These are phyloP conservation scores for Zygotorulaspora sp. DNA, from an alignment of 805 yeast genomes.

Conservation along the genomic window DNA sequence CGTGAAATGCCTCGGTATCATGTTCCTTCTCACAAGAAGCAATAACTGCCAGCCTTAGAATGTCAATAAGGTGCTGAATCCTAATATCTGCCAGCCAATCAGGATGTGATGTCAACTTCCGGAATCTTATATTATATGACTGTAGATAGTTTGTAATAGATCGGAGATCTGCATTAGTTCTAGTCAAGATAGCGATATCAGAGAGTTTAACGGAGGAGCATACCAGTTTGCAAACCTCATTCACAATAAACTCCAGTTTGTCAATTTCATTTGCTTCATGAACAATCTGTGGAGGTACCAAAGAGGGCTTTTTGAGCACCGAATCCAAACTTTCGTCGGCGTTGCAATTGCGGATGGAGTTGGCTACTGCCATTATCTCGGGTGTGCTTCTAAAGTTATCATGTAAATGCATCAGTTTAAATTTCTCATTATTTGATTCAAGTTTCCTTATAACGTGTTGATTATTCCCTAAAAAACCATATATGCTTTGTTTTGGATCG, in stretches of 20 bases:
- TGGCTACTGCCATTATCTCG: conserved; percentile 46
- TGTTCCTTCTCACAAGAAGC: conserved; percentile 10
- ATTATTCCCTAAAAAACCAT: conserved; percentile 57
- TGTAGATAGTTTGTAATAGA: conserved; percentile 38
- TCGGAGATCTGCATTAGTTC: conserved; percentile 49
- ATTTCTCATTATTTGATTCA: conserved; percentile 13
- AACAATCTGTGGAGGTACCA: conserved; percentile 16
- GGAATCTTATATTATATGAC: conserved; percentile 40
- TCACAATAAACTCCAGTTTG: conserved; percentile 23
- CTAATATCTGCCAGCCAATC: conserved; percentile 46
- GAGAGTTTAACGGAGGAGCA: conserved; percentile 27
- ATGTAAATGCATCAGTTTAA: conserved; percentile 36
- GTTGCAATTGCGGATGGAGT: conserved; percentile 13
- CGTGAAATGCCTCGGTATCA: background rate
- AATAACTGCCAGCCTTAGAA: conserved; percentile 39
- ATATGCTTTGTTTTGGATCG: conserved; percentile 67
- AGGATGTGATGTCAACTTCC: conserved; percentile 45
- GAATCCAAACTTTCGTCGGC: background rate
- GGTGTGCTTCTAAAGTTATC: conserved; percentile 63
- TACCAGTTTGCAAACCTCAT: conserved; percentile 24
- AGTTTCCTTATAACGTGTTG: conserved; percentile 33
- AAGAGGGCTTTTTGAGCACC: conserved; percentile 17
- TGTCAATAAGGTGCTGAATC: conserved; percentile 42
- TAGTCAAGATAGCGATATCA: conserved; percentile 49
- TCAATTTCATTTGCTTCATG: conserved; percentile 15